Percentiles rank a stretch among this genome's conserved stretches.
phyloP scores from a whole-genome alignment of 768 basidiomycete species.

The Cystobasidium onofrii region DNA sequence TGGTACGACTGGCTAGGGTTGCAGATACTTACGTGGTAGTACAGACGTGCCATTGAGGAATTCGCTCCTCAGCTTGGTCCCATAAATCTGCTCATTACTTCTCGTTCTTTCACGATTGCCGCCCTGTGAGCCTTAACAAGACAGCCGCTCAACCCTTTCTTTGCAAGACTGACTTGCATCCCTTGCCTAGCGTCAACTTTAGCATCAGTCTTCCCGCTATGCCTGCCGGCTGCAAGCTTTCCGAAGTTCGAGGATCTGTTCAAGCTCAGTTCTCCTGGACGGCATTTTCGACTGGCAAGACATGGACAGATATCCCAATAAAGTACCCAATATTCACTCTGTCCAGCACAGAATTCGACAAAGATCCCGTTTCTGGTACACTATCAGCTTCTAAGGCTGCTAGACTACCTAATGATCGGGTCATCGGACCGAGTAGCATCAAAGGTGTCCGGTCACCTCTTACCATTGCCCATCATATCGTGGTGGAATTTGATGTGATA shows the following conservation, averaged over 20 bases:
- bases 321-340: background rate
- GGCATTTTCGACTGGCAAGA: background rate
- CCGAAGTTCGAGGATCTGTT: background rate
- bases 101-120: conserved; percentile 1
- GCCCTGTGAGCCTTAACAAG: conserved; percentile 5
- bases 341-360: background rate
- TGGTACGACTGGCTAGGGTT: too few species aligned
- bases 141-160: too few species aligned
- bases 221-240: background rate
- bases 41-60: conserved; percentile 11
- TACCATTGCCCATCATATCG: background rate
- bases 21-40: background rate
- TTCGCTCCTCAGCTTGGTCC: conserved; percentile 17
- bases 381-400: background rate
- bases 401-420: conserved; percentile 3
- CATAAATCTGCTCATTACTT: background rate
- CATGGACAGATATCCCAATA: background rate
- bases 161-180: too few species aligned
- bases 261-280: background rate
- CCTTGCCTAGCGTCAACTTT: background rate
- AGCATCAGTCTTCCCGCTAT: conserved; percentile 1
- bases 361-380: background rate
- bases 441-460: background rate
- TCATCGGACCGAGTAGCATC: background rate
- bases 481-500: conserved; percentile 8